Conservation (phyloP, 148 eudicot species). For the Dianthus caryophyllus region DNA sequence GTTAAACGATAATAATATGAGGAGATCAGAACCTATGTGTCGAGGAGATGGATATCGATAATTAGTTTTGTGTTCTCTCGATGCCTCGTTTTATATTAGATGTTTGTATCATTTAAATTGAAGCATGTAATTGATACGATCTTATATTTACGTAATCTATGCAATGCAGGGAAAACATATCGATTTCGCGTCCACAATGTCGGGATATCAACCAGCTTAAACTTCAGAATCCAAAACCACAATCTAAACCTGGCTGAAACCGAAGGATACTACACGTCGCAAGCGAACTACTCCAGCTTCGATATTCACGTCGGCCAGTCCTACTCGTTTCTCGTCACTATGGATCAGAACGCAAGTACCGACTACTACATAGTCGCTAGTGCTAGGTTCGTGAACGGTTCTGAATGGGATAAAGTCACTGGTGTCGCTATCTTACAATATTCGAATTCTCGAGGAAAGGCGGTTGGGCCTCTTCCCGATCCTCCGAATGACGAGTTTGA, state of each 20-base stretch:
- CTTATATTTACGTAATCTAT: background rate
- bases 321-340: constrained; percentile 80
- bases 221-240: constrained; percentile 82
- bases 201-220: constrained; percentile 82
- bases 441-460: constrained; percentile 82
- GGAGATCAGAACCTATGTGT: too few relatives aligned
- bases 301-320: constrained; percentile 98
- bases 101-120: background rate
- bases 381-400: constrained; percentile 74
- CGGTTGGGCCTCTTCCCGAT: constrained; percentile 87
- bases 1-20: too few relatives aligned
- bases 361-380: constrained; percentile 96
- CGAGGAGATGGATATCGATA: background rate
- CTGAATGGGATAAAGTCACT: constrained; percentile 80
- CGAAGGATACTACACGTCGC: constrained; percentile 79
- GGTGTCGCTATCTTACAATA: constrained; percentile 92
- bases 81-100: background rate
- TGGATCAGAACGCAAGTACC: constrained; percentile 94
- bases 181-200: constrained; percentile 79
- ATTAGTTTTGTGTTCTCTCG: background rate
- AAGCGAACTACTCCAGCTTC: constrained; percentile 60
- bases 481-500: constrained; percentile 75
- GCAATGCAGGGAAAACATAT: constrained; percentile 73
- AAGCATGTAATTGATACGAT: background rate
- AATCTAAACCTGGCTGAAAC: constrained; percentile 76